A percentile compares a stretch with the other conserved stretches of the same genome.
Conservation (phyloP, 2,329 filamentous ascomycete species). For the Sporothrix phasma region DNA sequence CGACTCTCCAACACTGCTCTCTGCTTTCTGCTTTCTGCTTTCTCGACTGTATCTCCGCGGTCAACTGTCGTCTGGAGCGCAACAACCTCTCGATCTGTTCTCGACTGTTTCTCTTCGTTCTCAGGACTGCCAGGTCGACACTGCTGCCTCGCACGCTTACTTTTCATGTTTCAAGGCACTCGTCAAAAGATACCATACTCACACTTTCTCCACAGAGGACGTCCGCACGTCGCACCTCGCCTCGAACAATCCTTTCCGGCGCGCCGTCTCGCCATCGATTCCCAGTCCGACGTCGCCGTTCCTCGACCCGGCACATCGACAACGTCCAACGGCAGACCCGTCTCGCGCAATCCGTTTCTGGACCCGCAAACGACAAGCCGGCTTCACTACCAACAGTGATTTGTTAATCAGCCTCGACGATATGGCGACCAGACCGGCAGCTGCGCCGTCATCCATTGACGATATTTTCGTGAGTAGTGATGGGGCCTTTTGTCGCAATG, state of each 20-base stretch:
- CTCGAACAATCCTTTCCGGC: conserved; percentile 16
- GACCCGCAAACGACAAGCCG: conserved; percentile 8
- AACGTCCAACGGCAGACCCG: conserved; percentile 5
- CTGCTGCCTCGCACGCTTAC: conserved; percentile 15
- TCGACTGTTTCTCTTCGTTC: neutral
- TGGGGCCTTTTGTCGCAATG: neutral
- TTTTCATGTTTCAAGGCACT: neutral
- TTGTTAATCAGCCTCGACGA: conserved; percentile 12
- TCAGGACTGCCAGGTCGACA: conserved; percentile 11
- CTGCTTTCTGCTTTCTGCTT: neutral
- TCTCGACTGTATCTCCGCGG: conserved; percentile 3
- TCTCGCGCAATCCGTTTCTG: conserved; percentile 15
- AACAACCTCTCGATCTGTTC: neutral
- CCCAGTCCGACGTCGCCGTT: conserved; percentile 14
- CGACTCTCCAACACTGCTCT: neutral
- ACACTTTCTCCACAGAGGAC: conserved; percentile 16
- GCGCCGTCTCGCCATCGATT: conserved; percentile 8
- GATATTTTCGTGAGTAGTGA: conserved; percentile 14
- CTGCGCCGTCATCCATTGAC: conserved; percentile 10
- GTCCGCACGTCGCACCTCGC: conserved; percentile 18
- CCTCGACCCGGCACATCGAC: conserved; percentile 4
- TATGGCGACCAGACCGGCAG: neutral
- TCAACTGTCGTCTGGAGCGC: neutral
- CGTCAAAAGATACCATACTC: conserved; percentile 1
- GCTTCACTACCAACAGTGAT: neutral